Evolutionary conservation across 2,329 filamentous ascomycete genomes (phyloP).

Genomic region (Chaetomiaceae sp.): DNA sequence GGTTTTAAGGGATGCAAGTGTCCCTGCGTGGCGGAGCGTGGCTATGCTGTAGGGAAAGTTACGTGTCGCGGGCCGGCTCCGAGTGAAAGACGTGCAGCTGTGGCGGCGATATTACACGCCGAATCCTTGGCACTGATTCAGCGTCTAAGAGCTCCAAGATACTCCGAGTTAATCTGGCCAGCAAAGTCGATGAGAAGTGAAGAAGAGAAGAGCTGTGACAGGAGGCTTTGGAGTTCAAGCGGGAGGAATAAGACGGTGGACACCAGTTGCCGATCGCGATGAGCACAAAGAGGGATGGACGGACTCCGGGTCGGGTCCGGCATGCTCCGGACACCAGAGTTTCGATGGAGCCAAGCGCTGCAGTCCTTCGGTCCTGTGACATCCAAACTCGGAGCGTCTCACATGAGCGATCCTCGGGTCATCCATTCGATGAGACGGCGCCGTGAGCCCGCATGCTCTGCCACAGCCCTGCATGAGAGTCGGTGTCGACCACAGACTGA

Average conservation of each 20-base stretch:
- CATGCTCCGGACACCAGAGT: too few relatives aligned
- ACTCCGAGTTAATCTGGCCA: too few relatives aligned
- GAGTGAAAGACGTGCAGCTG: not conserved
- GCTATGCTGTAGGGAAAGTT: not conserved
- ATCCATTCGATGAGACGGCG: not conserved
- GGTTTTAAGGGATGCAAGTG: not conserved
- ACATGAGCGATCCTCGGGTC: not conserved
- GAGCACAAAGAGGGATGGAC: not conserved
- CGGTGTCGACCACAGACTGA: not conserved
- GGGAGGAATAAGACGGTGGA: too few relatives aligned
- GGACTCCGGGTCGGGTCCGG: not conserved
- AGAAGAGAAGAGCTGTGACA: not conserved
- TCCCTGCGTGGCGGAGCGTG: slow-evolving; percentile 3
- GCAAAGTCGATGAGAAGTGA: too few relatives aligned
- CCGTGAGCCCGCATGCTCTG: not conserved
- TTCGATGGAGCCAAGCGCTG: too few relatives aligned
- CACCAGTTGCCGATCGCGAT: too few relatives aligned
- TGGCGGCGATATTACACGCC: not conserved
- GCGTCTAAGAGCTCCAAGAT: not conserved
- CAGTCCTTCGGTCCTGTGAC: not conserved
- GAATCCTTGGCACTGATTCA: not conserved
- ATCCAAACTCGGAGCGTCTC: not conserved
- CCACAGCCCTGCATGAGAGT: not conserved
- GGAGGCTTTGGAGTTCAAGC: too few relatives aligned
- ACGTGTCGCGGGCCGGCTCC: not conserved